A percentile compares a stretch with the other conserved stretches of the same genome.
Conservation (phyloP, 108 stramenopile genomes). For the Pseudonitzschia delicatissima region DNA sequence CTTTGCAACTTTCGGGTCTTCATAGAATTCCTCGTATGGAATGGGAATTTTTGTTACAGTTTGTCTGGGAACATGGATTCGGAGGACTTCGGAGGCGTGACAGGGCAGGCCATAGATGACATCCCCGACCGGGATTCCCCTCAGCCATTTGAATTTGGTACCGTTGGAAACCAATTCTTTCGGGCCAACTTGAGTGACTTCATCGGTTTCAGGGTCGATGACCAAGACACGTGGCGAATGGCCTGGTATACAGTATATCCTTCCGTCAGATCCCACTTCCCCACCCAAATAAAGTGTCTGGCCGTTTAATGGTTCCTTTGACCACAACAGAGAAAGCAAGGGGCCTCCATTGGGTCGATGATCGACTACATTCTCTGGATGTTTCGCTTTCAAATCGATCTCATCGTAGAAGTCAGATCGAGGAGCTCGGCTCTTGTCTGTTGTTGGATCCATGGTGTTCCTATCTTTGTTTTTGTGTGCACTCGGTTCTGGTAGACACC, state of each 20-base stretch:
- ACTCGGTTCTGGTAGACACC: no score
- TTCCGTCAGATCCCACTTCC: constrained; percentile 64
- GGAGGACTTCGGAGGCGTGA: constrained; percentile 67
- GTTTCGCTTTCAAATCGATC: constrained; percentile 6
- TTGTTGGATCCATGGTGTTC: constrained; percentile 1
- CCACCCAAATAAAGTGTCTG: constrained; percentile 75
- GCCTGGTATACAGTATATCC: constrained; percentile 87
- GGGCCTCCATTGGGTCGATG: constrained; percentile 42
- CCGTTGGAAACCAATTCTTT: constrained; percentile 25
- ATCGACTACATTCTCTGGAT: constrained; percentile 37
- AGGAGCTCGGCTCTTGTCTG: constrained; percentile 1
- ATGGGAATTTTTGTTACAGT: constrained; percentile 52
- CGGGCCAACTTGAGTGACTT: constrained; percentile 66
- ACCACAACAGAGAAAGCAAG: constrained; percentile 34
- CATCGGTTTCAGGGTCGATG: constrained; percentile 57
- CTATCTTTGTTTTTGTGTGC: no score
- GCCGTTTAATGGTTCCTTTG: constrained; percentile 35
- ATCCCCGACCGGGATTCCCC: constrained; percentile 66
- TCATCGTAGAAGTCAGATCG: constrained; percentile 3
- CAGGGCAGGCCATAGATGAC: constrained; percentile 86
- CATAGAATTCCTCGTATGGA: constrained; percentile 64
- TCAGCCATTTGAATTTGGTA: constrained; percentile 78
- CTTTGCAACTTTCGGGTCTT: constrained; percentile 22
- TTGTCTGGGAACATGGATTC: constrained; percentile 67
- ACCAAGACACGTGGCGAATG: constrained; percentile 59